Base-by-base conservation (phyloP, 768 basidiomycete genomes). In the Rhodotorula sphaerocarpa region DNA sequence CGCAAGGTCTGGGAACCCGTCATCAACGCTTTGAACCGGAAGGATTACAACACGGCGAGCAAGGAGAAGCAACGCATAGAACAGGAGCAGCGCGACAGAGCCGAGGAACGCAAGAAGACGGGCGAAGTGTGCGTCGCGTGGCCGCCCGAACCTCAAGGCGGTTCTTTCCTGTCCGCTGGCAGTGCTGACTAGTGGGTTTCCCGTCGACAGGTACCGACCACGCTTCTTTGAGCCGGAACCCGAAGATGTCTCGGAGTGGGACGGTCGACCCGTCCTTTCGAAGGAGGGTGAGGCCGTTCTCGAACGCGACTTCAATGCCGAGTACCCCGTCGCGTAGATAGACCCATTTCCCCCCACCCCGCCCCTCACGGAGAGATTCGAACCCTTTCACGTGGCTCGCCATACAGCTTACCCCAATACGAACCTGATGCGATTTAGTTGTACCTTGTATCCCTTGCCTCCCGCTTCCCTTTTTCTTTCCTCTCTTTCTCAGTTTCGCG, bases 41-140 rank as follows among this genome's bases (percentile, higher is more conserved):
- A 95, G 81, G 87, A 92, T 73, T 99, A 82, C 76, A 80, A 82
- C 28, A 89, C 92, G 45, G 95, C 95, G 55, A 96, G 90, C 60
- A 87, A 81, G 79, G 82, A 86, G 78, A 99, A 99, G 80, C 82
- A 90, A 55, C 75, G 76, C 7, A 93, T 99, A 59, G 95, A 99
- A 77, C 93, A 97, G 80, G 82, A 74, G 73, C 95, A 97, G 79
- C 79, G 95, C 54, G 91, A 96, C 63, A 82, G 84, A 36, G 88
- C 90, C 10, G 86, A 85, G 16, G 88, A 90, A 74, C 80, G 90
- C 76, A 92, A 89, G 79, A 81, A 80, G 74, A 86, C 83, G 60
- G 88, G 86, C 23, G 75, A 82, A 34, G 80, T 82, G 88, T 93
- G 72, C 79, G 88, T 50, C 16, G 25, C 23, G 36, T 45, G 11